Conservation (phyloP, 768 basidiomycete genomes). For the Collybiopsis luxurians region DNA sequence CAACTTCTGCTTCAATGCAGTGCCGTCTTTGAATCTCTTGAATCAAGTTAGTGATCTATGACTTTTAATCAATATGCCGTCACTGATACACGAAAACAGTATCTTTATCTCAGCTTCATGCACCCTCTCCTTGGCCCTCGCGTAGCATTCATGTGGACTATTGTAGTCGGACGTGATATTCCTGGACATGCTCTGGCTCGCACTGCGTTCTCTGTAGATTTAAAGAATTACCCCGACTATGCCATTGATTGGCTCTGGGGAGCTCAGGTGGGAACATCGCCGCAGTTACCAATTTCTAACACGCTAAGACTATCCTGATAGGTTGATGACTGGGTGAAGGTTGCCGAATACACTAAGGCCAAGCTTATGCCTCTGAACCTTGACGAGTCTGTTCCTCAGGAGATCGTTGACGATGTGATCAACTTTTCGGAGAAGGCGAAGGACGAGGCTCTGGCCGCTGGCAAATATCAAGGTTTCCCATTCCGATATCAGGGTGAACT, state of each 20-base stretch:
- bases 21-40: no score
- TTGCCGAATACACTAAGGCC: slow-evolving; percentile 10
- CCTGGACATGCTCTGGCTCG: slow-evolving; percentile 8
- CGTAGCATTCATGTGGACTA: slow-evolving; percentile 14
- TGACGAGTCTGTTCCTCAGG: slow-evolving; percentile 11
- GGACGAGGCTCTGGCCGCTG: slow-evolving; percentile 10
- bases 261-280: slow-evolving; percentile 3
- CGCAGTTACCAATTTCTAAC: background rate
- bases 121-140: slow-evolving; percentile 13
- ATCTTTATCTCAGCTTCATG: slow-evolving; percentile 15
- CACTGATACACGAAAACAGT: no score
- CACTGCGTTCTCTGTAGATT: slow-evolving; percentile 10
- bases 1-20: no score
- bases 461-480: slow-evolving; percentile 13
- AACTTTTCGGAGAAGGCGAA: slow-evolving; percentile 12
- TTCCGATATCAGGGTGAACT: slow-evolving; percentile 14
- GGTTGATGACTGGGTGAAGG: slow-evolving; percentile 14
- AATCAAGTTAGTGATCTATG: no score
- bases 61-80: no score
- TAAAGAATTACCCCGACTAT: slow-evolving; percentile 9
- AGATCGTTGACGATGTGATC: slow-evolving; percentile 14
- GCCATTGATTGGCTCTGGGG: slow-evolving; percentile 14
- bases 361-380: slow-evolving; percentile 15
- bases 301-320: background rate
- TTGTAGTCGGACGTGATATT: slow-evolving; percentile 8